These are phyloP conservation scores for Populus hybrid DNA, from an alignment of 441 rosid genomes.

Conservation along the genomic window DNA sequence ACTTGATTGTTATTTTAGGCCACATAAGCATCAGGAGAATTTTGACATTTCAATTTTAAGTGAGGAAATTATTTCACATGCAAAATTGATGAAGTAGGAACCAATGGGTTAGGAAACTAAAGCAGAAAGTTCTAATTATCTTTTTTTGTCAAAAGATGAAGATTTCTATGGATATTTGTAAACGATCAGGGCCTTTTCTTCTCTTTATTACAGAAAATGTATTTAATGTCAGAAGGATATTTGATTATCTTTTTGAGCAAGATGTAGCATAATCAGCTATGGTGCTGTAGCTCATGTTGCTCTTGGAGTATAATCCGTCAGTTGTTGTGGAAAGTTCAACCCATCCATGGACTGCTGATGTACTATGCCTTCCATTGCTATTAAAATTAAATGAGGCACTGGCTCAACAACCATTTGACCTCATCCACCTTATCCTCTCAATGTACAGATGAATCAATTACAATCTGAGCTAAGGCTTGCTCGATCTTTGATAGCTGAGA, in stretches of 20 bases:
- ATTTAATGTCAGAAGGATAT: not conserved
- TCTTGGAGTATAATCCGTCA: not conserved
- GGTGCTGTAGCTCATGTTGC: not conserved
- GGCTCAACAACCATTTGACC: not conserved
- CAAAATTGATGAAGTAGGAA: not conserved
- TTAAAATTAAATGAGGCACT: not conserved
- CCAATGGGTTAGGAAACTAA: not conserved
- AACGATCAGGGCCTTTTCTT: not conserved
- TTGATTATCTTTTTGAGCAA: not conserved
- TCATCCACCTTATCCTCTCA: not conserved
- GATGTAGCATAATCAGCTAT: not conserved
- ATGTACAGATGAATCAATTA: slow-evolving; percentile 79
- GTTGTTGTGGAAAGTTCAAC: slow-evolving; percentile 1
- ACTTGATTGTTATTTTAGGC: not conserved
- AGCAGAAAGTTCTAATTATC: not conserved
- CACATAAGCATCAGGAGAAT: not conserved
- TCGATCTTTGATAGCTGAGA: slow-evolving; percentile 82
- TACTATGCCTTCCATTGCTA: not conserved
- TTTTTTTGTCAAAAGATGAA: not conserved
- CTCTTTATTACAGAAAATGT: not conserved
- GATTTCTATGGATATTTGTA: not conserved
- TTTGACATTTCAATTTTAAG: not conserved
- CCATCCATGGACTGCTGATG: not conserved
- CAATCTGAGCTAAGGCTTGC: slow-evolving; percentile 93
- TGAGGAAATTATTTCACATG: not conserved